Evolutionary conservation across 2,329 filamentous ascomycete genomes (phyloP).

Genomic region (Beauveria bassiana): DNA sequence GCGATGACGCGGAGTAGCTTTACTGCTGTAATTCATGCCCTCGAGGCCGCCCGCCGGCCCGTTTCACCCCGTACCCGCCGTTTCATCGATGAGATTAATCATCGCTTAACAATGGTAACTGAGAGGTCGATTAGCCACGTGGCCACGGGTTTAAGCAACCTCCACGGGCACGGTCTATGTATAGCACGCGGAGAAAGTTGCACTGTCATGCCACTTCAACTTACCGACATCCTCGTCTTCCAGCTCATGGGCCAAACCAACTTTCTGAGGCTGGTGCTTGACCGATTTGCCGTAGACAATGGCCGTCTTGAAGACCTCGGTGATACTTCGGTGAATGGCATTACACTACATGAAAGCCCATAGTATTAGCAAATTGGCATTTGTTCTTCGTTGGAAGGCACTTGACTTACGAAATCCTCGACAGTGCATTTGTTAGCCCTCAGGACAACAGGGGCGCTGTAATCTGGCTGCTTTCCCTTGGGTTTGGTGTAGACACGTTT

Average conservation of each 20-base stretch:
- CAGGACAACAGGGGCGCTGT: slow-evolving; percentile 83
- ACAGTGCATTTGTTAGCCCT: slow-evolving; percentile 76
- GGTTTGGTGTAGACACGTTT: slow-evolving; percentile 96
- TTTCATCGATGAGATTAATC: slow-evolving; percentile 22
- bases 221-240: slow-evolving; percentile 95
- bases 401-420: slow-evolving; percentile 82
- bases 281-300: slow-evolving; percentile 97
- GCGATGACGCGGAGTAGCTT: not conserved
- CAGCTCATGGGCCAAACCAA: slow-evolving; percentile 84
- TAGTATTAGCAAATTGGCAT: slow-evolving; percentile 24
- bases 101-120: slow-evolving; percentile 60
- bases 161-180: not conserved
- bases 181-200: not conserved
- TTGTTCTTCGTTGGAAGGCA: not conserved
- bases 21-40: not conserved
- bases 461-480: slow-evolving; percentile 91
- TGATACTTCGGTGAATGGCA: slow-evolving; percentile 90
- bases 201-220: slow-evolving; percentile 24
- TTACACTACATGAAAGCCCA: slow-evolving; percentile 62
- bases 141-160: not conserved
- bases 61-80: slow-evolving; percentile 20
- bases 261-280: slow-evolving; percentile 96
- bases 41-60: slow-evolving; percentile 9
- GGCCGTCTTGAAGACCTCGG: slow-evolving; percentile 90
- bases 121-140: slow-evolving; percentile 19